These are phyloP conservation scores for Phaffomyces opuntiae DNA, from an alignment of 805 yeast genomes.

Conservation along the genomic window DNA sequence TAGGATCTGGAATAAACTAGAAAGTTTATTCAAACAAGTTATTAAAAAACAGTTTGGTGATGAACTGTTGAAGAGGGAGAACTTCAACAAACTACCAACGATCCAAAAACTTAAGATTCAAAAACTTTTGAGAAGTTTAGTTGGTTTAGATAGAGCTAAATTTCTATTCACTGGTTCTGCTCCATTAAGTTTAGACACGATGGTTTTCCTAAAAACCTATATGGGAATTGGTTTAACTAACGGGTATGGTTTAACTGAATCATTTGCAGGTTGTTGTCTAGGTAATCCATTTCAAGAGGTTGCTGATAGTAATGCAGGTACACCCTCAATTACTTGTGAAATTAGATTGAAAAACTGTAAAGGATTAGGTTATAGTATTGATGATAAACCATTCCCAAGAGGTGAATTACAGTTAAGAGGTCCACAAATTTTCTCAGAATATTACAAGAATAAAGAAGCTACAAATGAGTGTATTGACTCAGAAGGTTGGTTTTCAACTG, in stretches of 20 bases:
- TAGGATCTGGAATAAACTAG: slow-evolving; percentile 52
- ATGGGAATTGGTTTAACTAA: slow-evolving; percentile 40
- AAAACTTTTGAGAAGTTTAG: slow-evolving; percentile 31
- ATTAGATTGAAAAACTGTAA: slow-evolving; percentile 54
- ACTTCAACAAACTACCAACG: slow-evolving; percentile 1
- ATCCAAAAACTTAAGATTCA: slow-evolving; percentile 19
- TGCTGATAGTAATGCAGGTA: slow-evolving; percentile 43
- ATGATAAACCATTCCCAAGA: slow-evolving; percentile 33
- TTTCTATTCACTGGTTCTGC: slow-evolving; percentile 53
- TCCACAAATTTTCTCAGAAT: slow-evolving; percentile 50
- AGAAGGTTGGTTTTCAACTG: slow-evolving; percentile 60
- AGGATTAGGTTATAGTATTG: slow-evolving; percentile 42
- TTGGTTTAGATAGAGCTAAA: slow-evolving; percentile 39
- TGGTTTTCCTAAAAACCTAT: slow-evolving; percentile 49
- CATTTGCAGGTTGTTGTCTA: slow-evolving; percentile 49
- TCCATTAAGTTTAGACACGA: slow-evolving; percentile 55
- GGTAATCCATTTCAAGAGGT: slow-evolving; percentile 38
- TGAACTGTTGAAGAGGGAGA: background rate
- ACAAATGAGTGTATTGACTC: slow-evolving; percentile 46
- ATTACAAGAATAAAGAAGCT: slow-evolving; percentile 47
- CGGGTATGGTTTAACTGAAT: slow-evolving; percentile 70
- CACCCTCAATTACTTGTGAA: slow-evolving; percentile 45
- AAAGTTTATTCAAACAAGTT: slow-evolving; percentile 41
- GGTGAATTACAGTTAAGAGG: slow-evolving; percentile 63
- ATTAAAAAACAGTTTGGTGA: slow-evolving; percentile 3